Percentiles rank a stretch among this genome's conserved stretches.
These are phyloP conservation scores for Juglanconis juglandina DNA, from an alignment of 2,329 filamentous ascomycete species.

Conservation along the genomic window DNA sequence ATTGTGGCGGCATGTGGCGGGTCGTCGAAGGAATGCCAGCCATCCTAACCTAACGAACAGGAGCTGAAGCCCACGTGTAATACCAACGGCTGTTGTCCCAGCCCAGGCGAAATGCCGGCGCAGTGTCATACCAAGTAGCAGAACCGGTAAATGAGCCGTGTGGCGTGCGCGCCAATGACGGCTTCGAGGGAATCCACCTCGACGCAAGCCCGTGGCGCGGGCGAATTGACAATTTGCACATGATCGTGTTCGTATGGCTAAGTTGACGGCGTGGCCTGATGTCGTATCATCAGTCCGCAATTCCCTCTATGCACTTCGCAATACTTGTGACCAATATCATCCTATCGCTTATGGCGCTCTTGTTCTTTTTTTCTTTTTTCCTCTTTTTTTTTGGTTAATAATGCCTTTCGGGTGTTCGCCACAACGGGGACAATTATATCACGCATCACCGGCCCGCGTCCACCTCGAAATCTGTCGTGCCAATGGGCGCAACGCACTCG, in stretches of 20 bases:
- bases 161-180: background rate
- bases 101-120: constrained; percentile 11
- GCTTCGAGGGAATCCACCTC: background rate
- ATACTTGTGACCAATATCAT: background rate
- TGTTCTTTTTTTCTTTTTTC: too few relatives aligned
- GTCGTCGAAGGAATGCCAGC: background rate
- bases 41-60: background rate
- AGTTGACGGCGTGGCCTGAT: constrained; percentile 5
- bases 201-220: constrained; percentile 12
- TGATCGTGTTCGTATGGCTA: constrained; percentile 9
- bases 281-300: background rate
- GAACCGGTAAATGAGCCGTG: background rate
- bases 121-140: background rate
- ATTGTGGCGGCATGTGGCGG: background rate
- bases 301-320: background rate
- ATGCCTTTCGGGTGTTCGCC: too few relatives aligned
- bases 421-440: too few relatives aligned
- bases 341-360: background rate
- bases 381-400: too few relatives aligned
- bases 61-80: constrained; percentile 15
- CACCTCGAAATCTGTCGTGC: background rate
- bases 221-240: background rate
- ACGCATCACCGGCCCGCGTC: background rate
- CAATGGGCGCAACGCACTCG: background rate
- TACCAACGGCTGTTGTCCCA: constrained; percentile 5